A percentile compares a stretch with the other conserved stretches of the same genome.
Conservation (phyloP, 1,284 basidiomycete species). For the Cutaneotrichosporon dermatis region DNA sequence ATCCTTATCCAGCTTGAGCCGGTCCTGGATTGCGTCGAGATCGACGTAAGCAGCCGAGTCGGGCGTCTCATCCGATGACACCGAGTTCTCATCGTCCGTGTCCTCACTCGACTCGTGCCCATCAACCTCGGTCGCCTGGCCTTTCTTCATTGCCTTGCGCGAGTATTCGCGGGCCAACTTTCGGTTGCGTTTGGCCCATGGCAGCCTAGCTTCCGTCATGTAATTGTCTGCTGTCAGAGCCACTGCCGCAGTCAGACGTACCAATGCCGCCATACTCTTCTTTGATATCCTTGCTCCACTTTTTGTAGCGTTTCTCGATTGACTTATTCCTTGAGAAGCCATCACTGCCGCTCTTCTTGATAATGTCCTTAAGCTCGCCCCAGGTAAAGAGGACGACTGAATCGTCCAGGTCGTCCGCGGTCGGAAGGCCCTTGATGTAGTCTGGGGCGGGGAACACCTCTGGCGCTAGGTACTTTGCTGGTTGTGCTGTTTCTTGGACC, state of each 20-base stretch:
- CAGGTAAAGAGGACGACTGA: slow-evolving; percentile 44
- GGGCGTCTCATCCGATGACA: background rate
- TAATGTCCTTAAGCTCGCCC: slow-evolving; percentile 44
- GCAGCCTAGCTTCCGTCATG: slow-evolving; percentile 8
- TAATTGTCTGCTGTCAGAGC: background rate
- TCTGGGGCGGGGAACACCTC: slow-evolving; percentile 28
- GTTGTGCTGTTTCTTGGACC: slow-evolving; percentile 6
- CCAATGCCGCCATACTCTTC: slow-evolving; percentile 40
- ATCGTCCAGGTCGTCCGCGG: slow-evolving; percentile 41
- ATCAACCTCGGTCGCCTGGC: slow-evolving; percentile 2
- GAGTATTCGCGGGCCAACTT: slow-evolving; percentile 1
- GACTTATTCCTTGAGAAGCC: slow-evolving; percentile 39
- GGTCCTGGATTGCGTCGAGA: slow-evolving; percentile 6
- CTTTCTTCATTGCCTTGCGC: slow-evolving; percentile 2
- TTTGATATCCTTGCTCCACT: slow-evolving; percentile 40
- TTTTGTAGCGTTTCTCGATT: slow-evolving; percentile 41
- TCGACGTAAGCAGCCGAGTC: slow-evolving; percentile 4
- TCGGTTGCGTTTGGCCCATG: slow-evolving; percentile 7
- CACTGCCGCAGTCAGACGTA: slow-evolving; percentile 13
- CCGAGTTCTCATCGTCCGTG: slow-evolving; percentile 4
- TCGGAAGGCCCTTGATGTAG: slow-evolving; percentile 36
- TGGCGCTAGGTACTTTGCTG: slow-evolving; percentile 32
- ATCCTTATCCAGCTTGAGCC: slow-evolving; percentile 16
- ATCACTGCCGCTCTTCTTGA: slow-evolving; percentile 33
- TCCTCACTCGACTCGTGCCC: background rate